Evolutionary conservation across 805 yeast genomes (phyloP), one percentile per base, ranked within the genome.

Genomic region (Yarrowia divulgata): DNA sequence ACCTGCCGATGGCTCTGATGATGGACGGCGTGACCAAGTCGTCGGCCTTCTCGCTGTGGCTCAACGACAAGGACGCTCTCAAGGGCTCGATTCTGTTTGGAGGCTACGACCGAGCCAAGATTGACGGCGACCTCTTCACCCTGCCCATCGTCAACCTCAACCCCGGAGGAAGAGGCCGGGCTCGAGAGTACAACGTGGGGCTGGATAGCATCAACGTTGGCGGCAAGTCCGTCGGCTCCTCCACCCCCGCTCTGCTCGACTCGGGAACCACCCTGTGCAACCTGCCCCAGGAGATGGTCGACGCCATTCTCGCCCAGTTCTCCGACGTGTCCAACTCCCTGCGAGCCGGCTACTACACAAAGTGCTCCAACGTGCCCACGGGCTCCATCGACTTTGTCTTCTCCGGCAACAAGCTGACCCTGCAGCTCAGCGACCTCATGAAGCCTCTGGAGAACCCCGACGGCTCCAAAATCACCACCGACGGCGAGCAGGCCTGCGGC

Each of bases 391-490:
- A 98, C 64, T 88, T 95, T 80, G 93, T 84, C 78, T 90, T 95
- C 74, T 88, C 86, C 71, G 98, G 98, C 73, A 92, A 94, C 84
- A 95, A 93, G 84, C 90, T 97, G 66, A 88, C 95, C 77, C 77
- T 89, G 71, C 89, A 98, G 49, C 88, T 87, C 77, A 99, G 95
- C 79, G 95, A 95, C 60, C 68, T 77, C 62, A 72, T 77, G 64
- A 71, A 74, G 71, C 75, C 75, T 3, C 57, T 63, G 19, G 57
- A 63, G 48, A 49, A 63, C 57, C 55, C 55, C 48, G 57, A 63
- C 29, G 66, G 66, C 52, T 60, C 66, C 43, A 60, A 60, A 14
- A 60, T 60, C 32, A 60, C 52, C 42, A 60, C 66, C 19, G 66
- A 60, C 52, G 66, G 66, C 40, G 66, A 60, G 19, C 66, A 60